phyloP scores from a whole-genome alignment of 106 monocot species.

The Allium fistulosum region DNA sequence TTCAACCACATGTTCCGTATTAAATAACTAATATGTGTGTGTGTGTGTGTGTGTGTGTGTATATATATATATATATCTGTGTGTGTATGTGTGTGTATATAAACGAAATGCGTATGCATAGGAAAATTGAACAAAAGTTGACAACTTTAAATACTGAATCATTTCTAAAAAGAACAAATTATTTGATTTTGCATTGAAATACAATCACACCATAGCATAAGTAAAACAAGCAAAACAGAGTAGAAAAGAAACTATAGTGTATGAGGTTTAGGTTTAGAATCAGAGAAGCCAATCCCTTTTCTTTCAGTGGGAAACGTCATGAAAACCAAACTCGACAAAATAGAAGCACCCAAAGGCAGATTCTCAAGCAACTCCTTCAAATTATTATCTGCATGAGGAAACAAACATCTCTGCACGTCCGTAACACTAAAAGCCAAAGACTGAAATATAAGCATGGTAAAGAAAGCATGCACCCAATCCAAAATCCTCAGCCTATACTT shows the following conservation, averaged over 20 bases:
- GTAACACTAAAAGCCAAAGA: constrained; percentile 23
- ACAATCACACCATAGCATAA: too few species aligned
- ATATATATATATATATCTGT: too few species aligned
- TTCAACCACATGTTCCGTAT: too few species aligned
- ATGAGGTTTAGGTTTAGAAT: background rate
- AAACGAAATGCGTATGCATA: too few species aligned
- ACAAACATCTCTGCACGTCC: constrained; percentile 28
- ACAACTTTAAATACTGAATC: too few species aligned
- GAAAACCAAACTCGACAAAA: constrained; percentile 37
- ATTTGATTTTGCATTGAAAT: too few species aligned
- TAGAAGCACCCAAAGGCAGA: constrained; percentile 38
- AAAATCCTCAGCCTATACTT: constrained; percentile 14
- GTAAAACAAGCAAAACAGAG: too few species aligned
- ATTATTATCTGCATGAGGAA: constrained; percentile 5
- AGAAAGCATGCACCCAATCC: constrained; percentile 38
- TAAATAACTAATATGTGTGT: too few species aligned
- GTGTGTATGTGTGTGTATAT: too few species aligned
- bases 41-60: too few species aligned
- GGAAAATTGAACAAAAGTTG: too few species aligned
- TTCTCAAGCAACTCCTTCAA: constrained; percentile 24
- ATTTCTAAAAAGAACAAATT: too few species aligned
- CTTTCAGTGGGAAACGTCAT: constrained; percentile 35
- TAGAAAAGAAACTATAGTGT: background rate
- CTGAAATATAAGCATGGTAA: constrained; percentile 28
- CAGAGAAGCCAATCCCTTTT: constrained; percentile 42